Evolutionary conservation across 2,329 filamentous ascomycete species (phyloP), one percentile per base, ranked within the genome.

Genomic region (Fusarium mundagurra): DNA sequence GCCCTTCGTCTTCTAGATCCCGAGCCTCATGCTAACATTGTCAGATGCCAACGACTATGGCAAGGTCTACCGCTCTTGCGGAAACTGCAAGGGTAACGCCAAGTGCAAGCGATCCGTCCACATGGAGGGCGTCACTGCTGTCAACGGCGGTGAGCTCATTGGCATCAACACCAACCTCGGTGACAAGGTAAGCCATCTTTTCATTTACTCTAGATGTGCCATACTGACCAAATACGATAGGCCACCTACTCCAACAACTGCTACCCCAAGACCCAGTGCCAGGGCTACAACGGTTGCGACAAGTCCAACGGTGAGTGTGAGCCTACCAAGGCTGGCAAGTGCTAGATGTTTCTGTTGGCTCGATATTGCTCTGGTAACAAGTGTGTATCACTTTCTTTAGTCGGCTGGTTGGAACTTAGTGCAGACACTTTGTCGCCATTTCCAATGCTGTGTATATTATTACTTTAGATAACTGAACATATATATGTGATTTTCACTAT

Each of bases 31-130:
- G 0, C 50, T 53, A 8, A 53, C 5, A 4, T 6, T 11, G 36
- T 0, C 10, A 53, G 51, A 84, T 63, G 84, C 82, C 68, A 80
- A 84, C 13, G 82, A 86, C 78, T 87, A 87, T 63, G 85, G 86
- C 60, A 88, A 88, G 76, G 81, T 78, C 9, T 78, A 78, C 55
- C 69, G 77, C 3, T 78, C 77, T 29, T 78, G 77, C 33, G 77
- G 77, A 10, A 78, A 78, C 71, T 78, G 77, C 63, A 77, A 61
- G 36, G 67, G 69, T 1, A 78, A 86, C 38, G 82, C 51, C 20
- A 54, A 54, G 5, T 54, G 83, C 72, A 82, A 80, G 57, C 82
- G 86, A 11, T 84, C 84, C 62, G 83, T 87, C 20, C 81, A 85
- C 64, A 81, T 87, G 55, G 83, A 85, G 77, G 83, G 83, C 12